Percentiles rank a stretch among this genome's conserved stretches.
Evolutionary conservation across 2,329 filamentous ascomycete species (phyloP).

Genomic region (Dryadomyces quercus-mongolicae): DNA sequence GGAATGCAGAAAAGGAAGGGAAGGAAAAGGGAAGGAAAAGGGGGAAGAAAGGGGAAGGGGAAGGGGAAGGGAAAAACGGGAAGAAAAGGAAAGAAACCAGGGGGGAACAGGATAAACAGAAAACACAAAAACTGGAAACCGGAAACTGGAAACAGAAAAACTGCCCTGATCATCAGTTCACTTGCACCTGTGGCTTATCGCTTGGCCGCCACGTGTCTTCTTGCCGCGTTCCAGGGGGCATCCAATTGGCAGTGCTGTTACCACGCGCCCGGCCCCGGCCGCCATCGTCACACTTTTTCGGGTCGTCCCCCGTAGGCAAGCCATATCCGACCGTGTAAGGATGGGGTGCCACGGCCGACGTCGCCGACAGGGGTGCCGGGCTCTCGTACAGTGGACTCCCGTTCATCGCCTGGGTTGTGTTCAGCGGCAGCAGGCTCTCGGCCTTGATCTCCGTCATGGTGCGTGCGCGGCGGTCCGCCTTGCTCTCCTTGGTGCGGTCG

Average conservation of each 20-base stretch:
- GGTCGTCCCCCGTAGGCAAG: conserved; percentile 29
- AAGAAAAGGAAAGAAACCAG: neutral
- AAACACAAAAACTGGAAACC: neutral
- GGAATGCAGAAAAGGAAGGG: neutral
- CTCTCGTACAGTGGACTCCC: conserved; percentile 23
- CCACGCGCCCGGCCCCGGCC: conserved; percentile 27
- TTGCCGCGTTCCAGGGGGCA: conserved; percentile 70
- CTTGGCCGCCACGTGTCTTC: conserved; percentile 64
- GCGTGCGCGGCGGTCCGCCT: conserved; percentile 71
- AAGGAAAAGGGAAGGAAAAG: neutral
- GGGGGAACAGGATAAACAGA: neutral
- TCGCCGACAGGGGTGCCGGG: conserved; percentile 11
- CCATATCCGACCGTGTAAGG: conserved; percentile 35
- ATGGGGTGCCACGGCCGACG: conserved; percentile 19
- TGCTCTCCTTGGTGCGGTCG: conserved; percentile 81
- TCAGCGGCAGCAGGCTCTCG: conserved; percentile 56
- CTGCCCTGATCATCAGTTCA: neutral
- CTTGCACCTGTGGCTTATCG: conserved; percentile 19
- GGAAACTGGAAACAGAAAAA: neutral
- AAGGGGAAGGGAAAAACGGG: no score
- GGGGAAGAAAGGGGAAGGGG: neutral
- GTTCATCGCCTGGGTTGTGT: conserved; percentile 17
- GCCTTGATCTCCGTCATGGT: conserved; percentile 40
- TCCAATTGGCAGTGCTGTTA: conserved; percentile 44
- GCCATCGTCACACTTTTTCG: conserved; percentile 44